Base-by-base conservation (phyloP, 208 protist species). In the Acanthamoeba lenticulata region DNA sequence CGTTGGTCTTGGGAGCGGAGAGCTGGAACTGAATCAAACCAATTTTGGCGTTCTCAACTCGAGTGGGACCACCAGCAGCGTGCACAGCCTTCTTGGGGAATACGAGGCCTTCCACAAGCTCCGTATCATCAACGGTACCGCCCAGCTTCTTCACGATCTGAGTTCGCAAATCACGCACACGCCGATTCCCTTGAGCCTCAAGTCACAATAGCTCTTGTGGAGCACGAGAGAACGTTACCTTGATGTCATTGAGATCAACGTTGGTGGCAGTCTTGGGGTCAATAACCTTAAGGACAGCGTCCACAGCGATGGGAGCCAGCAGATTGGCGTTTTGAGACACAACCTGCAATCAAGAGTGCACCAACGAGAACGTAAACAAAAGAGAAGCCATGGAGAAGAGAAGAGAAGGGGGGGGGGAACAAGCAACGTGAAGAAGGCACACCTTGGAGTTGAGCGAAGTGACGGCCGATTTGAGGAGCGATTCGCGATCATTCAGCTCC, bases 361-460 rank as follows among this genome's bases (percentile, higher is more conserved):
- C 2, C 9, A 49, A 3, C 24, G n/a, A 13, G 1, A 89, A 34
- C 1, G 1, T 29, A 34, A 94, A 89, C 89, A 36, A 32, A 34
- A 13, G 24, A 0, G 38, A 27, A 27, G 17, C 29, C 38, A 27
- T 79, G 5, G 21, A 47, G 11, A 42, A 83, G 29, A 45, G n/a
- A 24, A 24, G 11, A 77, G 27, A 77, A 24, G 34, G 34, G 34
- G 34, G 13, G 65, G 34, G n/a, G 27, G 45, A 24, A 40, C 19
- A 92, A 32, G n/a, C 9, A 72, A 17, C 1, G 34, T 42, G 24
- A 24, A 29, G 1, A 38, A 49, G 65, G n/a, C 38, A 5, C 52
- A 99, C 98, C 97, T 99, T 99, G 2, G 99, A 99, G 96, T 99
- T 99, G 13, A 99, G 97, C 32, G 99, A 99, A 1, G 99, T 99